Evolutionary conservation across 148 eudicot species (phyloP), one percentile per base, ranked within the genome.

Genomic region (Rhododendron molle): DNA sequence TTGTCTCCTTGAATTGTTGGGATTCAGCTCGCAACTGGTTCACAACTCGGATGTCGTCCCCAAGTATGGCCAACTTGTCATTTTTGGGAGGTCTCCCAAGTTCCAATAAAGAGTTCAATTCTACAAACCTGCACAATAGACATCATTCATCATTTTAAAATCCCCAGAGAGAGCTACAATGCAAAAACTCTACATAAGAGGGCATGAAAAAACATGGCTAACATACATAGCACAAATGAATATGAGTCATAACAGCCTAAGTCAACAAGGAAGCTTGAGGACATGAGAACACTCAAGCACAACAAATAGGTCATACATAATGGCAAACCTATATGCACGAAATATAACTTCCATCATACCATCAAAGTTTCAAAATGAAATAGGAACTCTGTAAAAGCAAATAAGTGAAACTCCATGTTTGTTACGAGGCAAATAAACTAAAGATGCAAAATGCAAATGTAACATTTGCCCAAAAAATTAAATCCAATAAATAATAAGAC

Each of bases 51-150:
- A 95, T 93, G 44, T 94, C 94, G 88, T 96, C 96, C 14, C 89
- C 90, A 80, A 95, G 91, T 89, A 94, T 87, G 65, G 92, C 96
- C 89, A 92, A 87, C 84, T 96, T 96, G 88, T 95, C 99, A 32
- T 90, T 89, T 90, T 93, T 94, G 58, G 90, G 93, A 82, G 92
- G 91, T 86, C 94, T 91, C 83, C 92, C 95, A 67, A 94, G 97
- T 88, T 95, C 96, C 92, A 96, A 88, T 23, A 83, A 72, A 65
- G 93, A 87, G 91, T 93, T 94, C 86, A 95, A 88, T 85, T 95
- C 94, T 47, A 90, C 10, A 83, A 96, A 96, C 85, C 99, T 96
- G 92, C 87, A 89, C 18, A n/a, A 83, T 9, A 40, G 12, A 85
- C 76, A 23, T 46, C 46, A 52, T 18, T 50, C 50, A 81, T 43